Base-by-base conservation (phyloP, 345 rosid genomes). In the Euphorbia lathyris region DNA sequence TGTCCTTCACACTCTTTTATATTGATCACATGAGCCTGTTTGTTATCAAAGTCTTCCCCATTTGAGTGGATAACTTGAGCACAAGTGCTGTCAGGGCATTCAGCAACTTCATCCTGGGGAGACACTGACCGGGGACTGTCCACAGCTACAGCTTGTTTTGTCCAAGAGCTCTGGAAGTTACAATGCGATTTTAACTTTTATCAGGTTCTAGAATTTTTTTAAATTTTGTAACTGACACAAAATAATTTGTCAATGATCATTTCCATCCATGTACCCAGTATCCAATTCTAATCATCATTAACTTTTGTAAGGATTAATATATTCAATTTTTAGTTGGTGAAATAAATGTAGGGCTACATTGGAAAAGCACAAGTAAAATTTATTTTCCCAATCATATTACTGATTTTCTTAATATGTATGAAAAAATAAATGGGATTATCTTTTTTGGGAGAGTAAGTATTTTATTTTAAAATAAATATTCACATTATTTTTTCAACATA, bases 81-180 rank as follows among this genome's bases (percentile, higher is more conserved):
- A 81, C 88, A 79, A 11, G 90, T 86, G 71, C 90, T 84, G 60
- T 84, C 88, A 65, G 73, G 83, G 56, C 81, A 66, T 66, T 83
- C 84, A 47, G 84, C 73, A 63, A 82, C 68, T 71, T 63, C 80
- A 77, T 81, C 64, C 66, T 63, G 25, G 25, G 76, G 76, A 48
- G 81, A 77, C 56, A 64, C 65, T 47, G 78, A 72, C 19, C n/a
- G 20, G 5, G 81, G 83, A 73, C 85, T 81, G 48, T 84, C 81
- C 38, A 77, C 75, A 69, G 80, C 85, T 25, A 73, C 69, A 1
- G 83, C 85, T 69, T 76, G 79, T 67, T 81, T 86, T 27, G 88
- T 86, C 88, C 88, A 84, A 69, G 86, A 86, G 70, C 83, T 84
- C 90, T 86, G 77, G 70, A 71, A 70, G 38, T 58, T 22, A 66